These are phyloP conservation scores for Gossypium longicalyx DNA, from an alignment of 345 rosid species.

Conservation along the genomic window DNA sequence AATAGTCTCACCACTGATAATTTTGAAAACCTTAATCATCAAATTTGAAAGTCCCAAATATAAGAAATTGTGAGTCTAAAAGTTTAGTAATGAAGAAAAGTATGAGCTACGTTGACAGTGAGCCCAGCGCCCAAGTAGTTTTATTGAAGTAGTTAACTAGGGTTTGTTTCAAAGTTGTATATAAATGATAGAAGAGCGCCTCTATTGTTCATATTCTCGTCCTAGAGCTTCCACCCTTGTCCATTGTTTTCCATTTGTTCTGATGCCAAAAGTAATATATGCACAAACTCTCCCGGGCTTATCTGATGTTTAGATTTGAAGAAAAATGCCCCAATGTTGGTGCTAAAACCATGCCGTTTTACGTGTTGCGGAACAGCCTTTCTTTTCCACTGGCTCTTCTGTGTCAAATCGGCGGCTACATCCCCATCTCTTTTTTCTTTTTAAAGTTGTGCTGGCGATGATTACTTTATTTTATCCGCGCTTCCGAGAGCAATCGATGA, in stretches of 20 bases:
- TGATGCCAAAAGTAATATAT: too few species aligned
- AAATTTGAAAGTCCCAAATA: neutral
- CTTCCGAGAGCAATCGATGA: conserved; percentile 9
- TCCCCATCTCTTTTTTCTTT: conserved; percentile 26
- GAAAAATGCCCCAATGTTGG: conserved; percentile 64
- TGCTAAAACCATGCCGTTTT: conserved; percentile 51
- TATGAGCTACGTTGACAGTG: neutral
- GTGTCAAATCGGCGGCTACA: conserved; percentile 61
- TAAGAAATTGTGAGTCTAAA: neutral
- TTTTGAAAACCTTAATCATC: too few species aligned
- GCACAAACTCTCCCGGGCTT: conserved; percentile 49
- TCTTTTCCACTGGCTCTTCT: conserved; percentile 28
- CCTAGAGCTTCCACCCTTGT: too few species aligned
- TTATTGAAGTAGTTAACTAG: neutral
- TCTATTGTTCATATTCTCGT: neutral
- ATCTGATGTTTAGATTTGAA: conserved; percentile 32
- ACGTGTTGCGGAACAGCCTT: conserved; percentile 58
- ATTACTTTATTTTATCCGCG: conserved; percentile 28
- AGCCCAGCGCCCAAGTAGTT: neutral
- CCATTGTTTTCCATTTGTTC: neutral
- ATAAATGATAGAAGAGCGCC: neutral
- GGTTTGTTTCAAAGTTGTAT: conserved; percentile 2
- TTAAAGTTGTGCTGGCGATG: conserved; percentile 36
- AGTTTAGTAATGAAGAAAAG: neutral
- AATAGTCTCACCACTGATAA: too few species aligned